phyloP scores from a whole-genome alignment of 805 yeast species.

The Sporopachydermia lactativora region DNA sequence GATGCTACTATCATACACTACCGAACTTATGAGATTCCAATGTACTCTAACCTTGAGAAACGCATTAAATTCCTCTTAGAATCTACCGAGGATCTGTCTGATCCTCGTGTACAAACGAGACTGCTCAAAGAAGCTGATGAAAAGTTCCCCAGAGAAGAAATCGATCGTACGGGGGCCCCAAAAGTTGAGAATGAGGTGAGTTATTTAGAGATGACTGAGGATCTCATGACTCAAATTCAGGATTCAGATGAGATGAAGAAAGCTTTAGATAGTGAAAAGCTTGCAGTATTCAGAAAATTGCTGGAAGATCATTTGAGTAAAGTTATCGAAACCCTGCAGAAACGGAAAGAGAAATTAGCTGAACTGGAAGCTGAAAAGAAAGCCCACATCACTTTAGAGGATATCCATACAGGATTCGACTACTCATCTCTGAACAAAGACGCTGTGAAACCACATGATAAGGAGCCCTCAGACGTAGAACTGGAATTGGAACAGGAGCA shows the following conservation, averaged over 20 bases:
- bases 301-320: constrained; percentile 51
- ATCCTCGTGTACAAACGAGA: constrained; percentile 27
- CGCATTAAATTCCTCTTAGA: constrained; percentile 43
- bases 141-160: constrained; percentile 22
- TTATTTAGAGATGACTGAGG: constrained; percentile 88
- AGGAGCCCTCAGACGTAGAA: constrained; percentile 13
- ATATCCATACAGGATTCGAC: constrained; percentile 85
- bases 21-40: neutral
- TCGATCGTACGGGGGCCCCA: neutral
- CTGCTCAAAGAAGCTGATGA: constrained; percentile 28
- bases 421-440: constrained; percentile 62
- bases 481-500: too few species aligned
- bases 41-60: constrained; percentile 7
- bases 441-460: constrained; percentile 13
- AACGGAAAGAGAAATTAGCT: constrained; percentile 52
- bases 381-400: constrained; percentile 74
- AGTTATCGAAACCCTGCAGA: constrained; percentile 49
- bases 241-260: constrained; percentile 31
- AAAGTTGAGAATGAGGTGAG: constrained; percentile 24
- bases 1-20: constrained; percentile 18
- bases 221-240: constrained; percentile 63
- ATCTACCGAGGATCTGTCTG: constrained; percentile 37
- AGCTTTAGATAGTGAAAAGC: constrained; percentile 21
- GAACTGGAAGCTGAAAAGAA: constrained; percentile 58
- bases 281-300: constrained; percentile 22